Evolutionary conservation across 208 protist species (phyloP).

Genomic region (Histomonas meleagridis): DNA sequence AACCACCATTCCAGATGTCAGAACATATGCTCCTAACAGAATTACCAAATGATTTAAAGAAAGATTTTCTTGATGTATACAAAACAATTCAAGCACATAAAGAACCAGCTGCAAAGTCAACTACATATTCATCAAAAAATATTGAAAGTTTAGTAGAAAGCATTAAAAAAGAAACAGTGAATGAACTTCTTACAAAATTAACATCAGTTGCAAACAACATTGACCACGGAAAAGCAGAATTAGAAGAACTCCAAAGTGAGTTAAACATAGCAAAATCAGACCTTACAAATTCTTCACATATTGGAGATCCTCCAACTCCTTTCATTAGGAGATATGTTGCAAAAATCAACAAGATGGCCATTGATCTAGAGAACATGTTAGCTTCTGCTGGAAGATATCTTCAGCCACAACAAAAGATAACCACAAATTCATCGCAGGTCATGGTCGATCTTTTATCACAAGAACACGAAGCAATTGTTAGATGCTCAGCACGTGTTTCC

Average conservation of each 20-base stretch:
- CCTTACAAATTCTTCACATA: neutral
- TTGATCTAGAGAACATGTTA: neutral
- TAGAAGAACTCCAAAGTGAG: neutral
- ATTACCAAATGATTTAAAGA: neutral
- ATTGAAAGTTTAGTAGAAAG: neutral
- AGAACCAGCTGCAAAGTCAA: neutral
- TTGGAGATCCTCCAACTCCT: neutral
- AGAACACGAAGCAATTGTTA: neutral
- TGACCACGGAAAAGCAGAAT: neutral
- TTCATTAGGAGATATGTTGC: neutral
- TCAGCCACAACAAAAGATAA: neutral
- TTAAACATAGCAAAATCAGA: neutral
- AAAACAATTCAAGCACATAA: neutral
- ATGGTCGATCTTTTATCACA: neutral
- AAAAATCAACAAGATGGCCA: neutral
- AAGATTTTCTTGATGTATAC: neutral
- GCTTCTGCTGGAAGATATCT: neutral
- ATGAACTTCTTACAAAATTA: neutral
- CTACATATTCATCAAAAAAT: neutral
- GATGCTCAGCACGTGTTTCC: neutral
- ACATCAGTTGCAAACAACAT: neutral
- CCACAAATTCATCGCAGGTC: neutral
- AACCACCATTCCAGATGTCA: neutral
- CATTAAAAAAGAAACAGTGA: neutral
- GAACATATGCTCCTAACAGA: neutral